Evolutionary conservation across 1,284 basidiomycete genomes (phyloP), one percentile per base, ranked within the genome.

Genomic region (Leccinum solheimii): DNA sequence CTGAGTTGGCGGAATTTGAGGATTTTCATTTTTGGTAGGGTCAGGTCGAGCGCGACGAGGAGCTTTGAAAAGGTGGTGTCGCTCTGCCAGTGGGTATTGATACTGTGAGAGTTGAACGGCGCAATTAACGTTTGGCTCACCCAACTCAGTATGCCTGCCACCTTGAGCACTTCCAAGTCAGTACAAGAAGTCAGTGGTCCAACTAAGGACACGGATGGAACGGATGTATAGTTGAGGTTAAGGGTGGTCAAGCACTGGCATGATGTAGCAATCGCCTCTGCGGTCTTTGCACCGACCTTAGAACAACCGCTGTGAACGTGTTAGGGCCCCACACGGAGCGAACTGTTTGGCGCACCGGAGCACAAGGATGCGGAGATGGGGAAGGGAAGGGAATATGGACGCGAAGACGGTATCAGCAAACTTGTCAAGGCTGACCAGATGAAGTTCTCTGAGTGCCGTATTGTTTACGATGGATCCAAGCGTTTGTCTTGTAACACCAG

Each of bases 211-310:
- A 68, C 62, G 0, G 87, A 83, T 1, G 81, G 74, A 4, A 81
- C 80, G 5, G 82, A 78, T 1, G 88, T 90, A 62, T 86, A 86
- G 67, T 81, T 88, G 51, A 90, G 70, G 66, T 90, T 90, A 45
- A 87, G 64, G 1, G 75, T 70, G 16, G 68, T 75, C 32, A 90
- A 76, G 11, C 72, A 68, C 5, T 67, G 75, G 65, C 86, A 87
- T 16, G 69, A 69, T 36, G 75, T 72, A 5, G 80, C 79, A 5
- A 76, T 73, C 1, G 80, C 80, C 27, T 77, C 73, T 23, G 80
- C 74, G 2, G 86, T 84, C 64, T 80, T 77, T 3, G 77, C 62
- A 5, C 82, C 81, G 5, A 84, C 86, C 70, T 84, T 86, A 11
- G 80, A 76, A 67, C 85, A 88, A 36, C 83, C 84, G 9, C 88